A percentile compares a stretch with the other conserved stretches of the same genome.
Conservation (phyloP, 192 early-diverging fungal species). For the Backusella sp. region DNA sequence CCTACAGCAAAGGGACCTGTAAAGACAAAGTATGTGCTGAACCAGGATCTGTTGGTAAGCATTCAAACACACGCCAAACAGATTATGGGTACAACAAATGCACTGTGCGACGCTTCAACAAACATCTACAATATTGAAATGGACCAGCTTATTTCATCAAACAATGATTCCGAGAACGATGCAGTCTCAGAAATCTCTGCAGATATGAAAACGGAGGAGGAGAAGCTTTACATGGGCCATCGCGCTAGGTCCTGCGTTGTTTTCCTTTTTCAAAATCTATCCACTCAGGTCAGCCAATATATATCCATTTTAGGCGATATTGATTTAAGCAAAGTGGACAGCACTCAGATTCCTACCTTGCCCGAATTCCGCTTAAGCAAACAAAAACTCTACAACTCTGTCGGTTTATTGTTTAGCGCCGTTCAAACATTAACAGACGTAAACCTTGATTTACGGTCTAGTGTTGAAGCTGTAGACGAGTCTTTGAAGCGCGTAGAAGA, state of each 20-base stretch:
- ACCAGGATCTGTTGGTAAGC: slow-evolving; percentile 29
- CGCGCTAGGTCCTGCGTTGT: slow-evolving; percentile 18
- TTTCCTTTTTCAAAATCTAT: slow-evolving; percentile 19
- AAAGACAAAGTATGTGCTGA: slow-evolving; percentile 27
- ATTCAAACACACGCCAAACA: slow-evolving; percentile 33
- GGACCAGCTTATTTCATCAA: neutral
- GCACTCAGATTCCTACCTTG: slow-evolving; percentile 15
- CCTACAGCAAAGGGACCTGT: neutral
- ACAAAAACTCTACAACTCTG: slow-evolving; percentile 34
- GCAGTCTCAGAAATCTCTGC: neutral
- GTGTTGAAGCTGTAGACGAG: slow-evolving; percentile 14
- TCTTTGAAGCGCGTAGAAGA: slow-evolving; percentile 13
- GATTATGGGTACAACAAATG: slow-evolving; percentile 29
- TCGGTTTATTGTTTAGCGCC: slow-evolving; percentile 28
- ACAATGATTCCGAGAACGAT: neutral
- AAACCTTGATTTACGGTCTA: neutral
- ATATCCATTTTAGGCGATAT: slow-evolving; percentile 27
- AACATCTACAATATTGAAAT: slow-evolving; percentile 13
- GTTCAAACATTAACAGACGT: slow-evolving; percentile 29
- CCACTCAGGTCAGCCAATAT: slow-evolving; percentile 27
- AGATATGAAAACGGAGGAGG: neutral
- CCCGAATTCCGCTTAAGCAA: slow-evolving; percentile 24
- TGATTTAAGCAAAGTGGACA: slow-evolving; percentile 15
- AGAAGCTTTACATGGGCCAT: neutral
- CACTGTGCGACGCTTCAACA: slow-evolving; percentile 14